A percentile compares a stretch with the other conserved stretches of the same genome.
phyloP scores from a whole-genome alignment of 2,329 filamentous ascomycete species.

The Penicillium decumbens region DNA sequence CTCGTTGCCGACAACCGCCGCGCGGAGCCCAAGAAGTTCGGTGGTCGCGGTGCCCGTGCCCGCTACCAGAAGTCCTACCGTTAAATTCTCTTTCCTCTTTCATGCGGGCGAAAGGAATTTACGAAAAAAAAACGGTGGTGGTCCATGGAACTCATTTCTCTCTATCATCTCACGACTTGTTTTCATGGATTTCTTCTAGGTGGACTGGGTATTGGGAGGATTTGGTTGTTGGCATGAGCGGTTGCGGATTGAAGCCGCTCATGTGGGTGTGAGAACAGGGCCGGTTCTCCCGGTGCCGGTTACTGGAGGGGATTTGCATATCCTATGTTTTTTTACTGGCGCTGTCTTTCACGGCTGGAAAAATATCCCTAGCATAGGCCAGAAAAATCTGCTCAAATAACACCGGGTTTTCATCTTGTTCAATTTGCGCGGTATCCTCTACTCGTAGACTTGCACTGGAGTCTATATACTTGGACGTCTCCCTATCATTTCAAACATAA shows the following conservation, averaged over 20 bases:
- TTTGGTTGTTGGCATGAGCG: conserved; percentile 20
- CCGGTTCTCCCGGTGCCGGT: conserved; percentile 23
- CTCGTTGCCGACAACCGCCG: conserved; percentile 99
- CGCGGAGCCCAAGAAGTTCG: conserved; percentile 96
- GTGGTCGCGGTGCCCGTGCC: conserved; percentile 80
- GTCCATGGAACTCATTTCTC: conserved; percentile 19
- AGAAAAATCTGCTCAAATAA: conserved; percentile 35
- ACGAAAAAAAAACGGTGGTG: conserved; percentile 25
- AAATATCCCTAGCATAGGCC: conserved; percentile 28
- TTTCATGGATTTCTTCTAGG: conserved; percentile 23
- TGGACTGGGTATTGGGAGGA: conserved; percentile 24
- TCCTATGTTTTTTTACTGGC: conserved; percentile 27
- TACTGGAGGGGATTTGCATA: conserved; percentile 16
- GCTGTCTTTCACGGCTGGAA: conserved; percentile 25
- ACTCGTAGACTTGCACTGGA: not conserved
- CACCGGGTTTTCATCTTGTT: conserved; percentile 29
- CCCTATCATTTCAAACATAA: not conserved
- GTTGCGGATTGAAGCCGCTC: conserved; percentile 15
- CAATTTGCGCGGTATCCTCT: conserved; percentile 4
- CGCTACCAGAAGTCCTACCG: conserved; percentile 99
- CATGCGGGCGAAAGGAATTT: conserved; percentile 55
- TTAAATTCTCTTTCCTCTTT: conserved; percentile 54
- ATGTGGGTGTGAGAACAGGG: conserved; percentile 16
- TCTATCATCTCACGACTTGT: conserved; percentile 25
- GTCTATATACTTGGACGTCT: not conserved